Conservation (phyloP, 1,284 basidiomycete species). For the Cryptococcus sp. region DNA sequence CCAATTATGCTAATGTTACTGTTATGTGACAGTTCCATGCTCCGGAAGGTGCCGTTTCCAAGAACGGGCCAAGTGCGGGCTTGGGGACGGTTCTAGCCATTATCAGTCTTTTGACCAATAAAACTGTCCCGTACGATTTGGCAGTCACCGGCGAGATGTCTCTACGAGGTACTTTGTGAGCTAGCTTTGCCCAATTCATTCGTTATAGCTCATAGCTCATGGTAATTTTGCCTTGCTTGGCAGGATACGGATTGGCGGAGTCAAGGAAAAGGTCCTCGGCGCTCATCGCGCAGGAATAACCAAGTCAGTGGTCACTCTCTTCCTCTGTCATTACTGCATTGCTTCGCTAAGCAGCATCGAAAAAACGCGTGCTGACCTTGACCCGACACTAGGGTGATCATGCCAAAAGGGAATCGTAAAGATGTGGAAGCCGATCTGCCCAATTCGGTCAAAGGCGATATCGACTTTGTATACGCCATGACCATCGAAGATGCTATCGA, state of each 20-base stretch:
- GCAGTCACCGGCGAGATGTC: conserved; percentile 95
- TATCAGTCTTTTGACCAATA: conserved; percentile 80
- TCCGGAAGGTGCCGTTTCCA: conserved; percentile 92
- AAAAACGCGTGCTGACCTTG: background rate
- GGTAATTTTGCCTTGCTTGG: conserved; percentile 50
- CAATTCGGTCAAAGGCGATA: conserved; percentile 81
- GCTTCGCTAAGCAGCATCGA: background rate
- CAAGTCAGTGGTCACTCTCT: conserved; percentile 52
- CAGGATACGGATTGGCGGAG: conserved; percentile 67
- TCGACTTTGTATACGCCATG: conserved; percentile 67
- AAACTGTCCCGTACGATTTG: conserved; percentile 74
- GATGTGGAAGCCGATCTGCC: conserved; percentile 93
- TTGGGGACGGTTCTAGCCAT: conserved; percentile 87
- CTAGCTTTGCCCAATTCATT: background rate
- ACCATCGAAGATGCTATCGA: conserved; percentile 40
- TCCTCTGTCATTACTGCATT: background rate
- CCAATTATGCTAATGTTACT: too few species aligned
- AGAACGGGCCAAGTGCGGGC: conserved; percentile 94
- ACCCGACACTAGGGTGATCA: conserved; percentile 58
- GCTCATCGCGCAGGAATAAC: conserved; percentile 90
- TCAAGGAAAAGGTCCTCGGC: conserved; percentile 92
- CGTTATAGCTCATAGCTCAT: conserved; percentile 21
- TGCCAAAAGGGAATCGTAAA: conserved; percentile 77
- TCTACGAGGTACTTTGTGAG: conserved; percentile 75
- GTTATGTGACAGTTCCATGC: conserved; percentile 77